phyloP scores from a whole-genome alignment of 2,329 filamentous ascomycete genomes.

The Knoxdaviesia capensis region DNA sequence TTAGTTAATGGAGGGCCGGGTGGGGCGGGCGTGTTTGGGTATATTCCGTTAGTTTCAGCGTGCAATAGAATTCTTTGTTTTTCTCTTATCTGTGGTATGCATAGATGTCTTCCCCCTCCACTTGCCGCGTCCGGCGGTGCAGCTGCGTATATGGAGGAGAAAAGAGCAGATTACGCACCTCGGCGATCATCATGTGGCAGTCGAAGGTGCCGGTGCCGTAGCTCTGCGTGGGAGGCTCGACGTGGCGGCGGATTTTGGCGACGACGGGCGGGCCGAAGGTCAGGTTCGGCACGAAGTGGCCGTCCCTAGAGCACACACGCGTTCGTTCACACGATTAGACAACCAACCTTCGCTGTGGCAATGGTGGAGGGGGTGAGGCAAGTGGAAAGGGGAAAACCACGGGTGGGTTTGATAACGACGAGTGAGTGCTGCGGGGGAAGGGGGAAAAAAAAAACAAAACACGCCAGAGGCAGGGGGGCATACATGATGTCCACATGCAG shows the following conservation, averaged over 20 bases:
- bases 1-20: neutral
- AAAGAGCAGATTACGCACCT: slow-evolving; percentile 33
- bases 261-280: slow-evolving; percentile 93
- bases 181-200: slow-evolving; percentile 99
- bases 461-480: slow-evolving; percentile 6
- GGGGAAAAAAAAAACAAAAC: neutral
- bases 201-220: slow-evolving; percentile 85
- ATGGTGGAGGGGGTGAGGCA: too few relatives aligned
- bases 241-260: slow-evolving; percentile 75
- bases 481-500: slow-evolving; percentile 84
- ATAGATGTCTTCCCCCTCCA: too few relatives aligned
- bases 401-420: too few relatives aligned
- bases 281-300: slow-evolving; percentile 96
- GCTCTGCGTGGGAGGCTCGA: slow-evolving; percentile 49
- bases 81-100: too few relatives aligned
- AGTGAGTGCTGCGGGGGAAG: too few relatives aligned
- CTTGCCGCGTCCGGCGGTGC: neutral
- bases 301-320: slow-evolving; percentile 44
- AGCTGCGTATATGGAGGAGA: neutral
- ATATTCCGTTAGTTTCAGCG: too few relatives aligned
- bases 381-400: too few relatives aligned
- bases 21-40: too few relatives aligned
- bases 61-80: too few relatives aligned
- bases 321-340: too few relatives aligned
- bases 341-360: too few relatives aligned